Evolutionary conservation across 1,284 basidiomycete genomes (phyloP).

Genomic region (Melampsora americana): DNA sequence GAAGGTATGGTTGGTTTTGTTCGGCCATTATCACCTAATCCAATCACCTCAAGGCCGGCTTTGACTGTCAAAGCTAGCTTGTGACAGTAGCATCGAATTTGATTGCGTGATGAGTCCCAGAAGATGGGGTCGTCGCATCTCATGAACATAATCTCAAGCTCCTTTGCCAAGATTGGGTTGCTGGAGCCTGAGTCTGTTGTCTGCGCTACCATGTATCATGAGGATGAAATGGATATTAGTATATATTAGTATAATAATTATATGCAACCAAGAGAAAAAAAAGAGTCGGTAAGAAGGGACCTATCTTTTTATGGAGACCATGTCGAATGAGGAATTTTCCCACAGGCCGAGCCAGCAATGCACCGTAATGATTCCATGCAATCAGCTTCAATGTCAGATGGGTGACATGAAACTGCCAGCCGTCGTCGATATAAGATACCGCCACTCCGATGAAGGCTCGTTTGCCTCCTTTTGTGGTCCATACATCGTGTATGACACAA

Average conservation of each 20-base stretch:
- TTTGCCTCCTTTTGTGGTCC: conserved; percentile 14
- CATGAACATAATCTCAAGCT: not conserved
- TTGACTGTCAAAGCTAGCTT: conserved; percentile 20
- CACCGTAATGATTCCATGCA: conserved; percentile 7
- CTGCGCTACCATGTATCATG: not conserved
- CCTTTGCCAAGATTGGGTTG: conserved; percentile 3
- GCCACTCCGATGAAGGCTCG: conserved; percentile 8
- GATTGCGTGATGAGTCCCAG: conserved; percentile 1
- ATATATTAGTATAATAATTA: too few relatives aligned
- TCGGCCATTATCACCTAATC: not conserved
- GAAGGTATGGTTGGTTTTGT: not conserved
- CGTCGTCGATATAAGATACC: not conserved
- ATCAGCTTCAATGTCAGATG: conserved; percentile 18
- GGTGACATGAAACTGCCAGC: conserved; percentile 6
- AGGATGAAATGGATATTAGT: not conserved
- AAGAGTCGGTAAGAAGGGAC: not conserved
- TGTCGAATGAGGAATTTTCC: conserved; percentile 8
- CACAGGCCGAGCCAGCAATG: conserved; percentile 1
- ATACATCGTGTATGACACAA: conserved; percentile 9
- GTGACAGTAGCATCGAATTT: conserved; percentile 3
- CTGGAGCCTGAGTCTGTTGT: conserved; percentile 8
- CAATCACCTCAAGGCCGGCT: not conserved
- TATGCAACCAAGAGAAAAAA: too few relatives aligned
- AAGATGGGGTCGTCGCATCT: not conserved
- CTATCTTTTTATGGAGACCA: conserved; percentile 3